phyloP scores from a whole-genome alignment of 2,329 filamentous ascomycete species.

The Pseudocercospora pini-densiflorae region DNA sequence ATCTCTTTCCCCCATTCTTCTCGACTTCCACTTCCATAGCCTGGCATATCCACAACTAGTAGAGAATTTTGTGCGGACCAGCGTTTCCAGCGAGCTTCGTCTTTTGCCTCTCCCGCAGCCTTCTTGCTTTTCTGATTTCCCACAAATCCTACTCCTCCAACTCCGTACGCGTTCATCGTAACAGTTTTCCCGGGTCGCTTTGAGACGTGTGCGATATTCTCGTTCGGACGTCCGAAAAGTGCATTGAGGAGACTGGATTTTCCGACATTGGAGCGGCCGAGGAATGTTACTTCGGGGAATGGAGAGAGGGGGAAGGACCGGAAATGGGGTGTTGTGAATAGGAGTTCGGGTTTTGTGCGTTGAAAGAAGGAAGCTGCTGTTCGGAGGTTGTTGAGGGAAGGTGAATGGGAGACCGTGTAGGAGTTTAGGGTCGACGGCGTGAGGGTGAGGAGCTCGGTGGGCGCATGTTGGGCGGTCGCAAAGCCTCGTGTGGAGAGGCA shows the following conservation, averaged over 20 bases:
- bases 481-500: slow-evolving; percentile 3
- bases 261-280: slow-evolving; percentile 72
- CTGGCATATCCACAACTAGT: slow-evolving; percentile 72
- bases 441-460: slow-evolving; percentile 33
- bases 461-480: slow-evolving; percentile 9
- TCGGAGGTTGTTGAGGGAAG: slow-evolving; percentile 43
- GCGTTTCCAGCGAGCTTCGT: slow-evolving; percentile 37
- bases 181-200: slow-evolving; percentile 65
- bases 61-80: slow-evolving; percentile 49
- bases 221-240: slow-evolving; percentile 53
- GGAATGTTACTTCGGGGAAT: slow-evolving; percentile 67
- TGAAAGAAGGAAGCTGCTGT: slow-evolving; percentile 52
- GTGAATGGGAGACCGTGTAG: slow-evolving; percentile 39
- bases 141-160: slow-evolving; percentile 48
- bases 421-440: slow-evolving; percentile 38
- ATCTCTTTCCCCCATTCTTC: slow-evolving; percentile 69
- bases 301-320: slow-evolving; percentile 59
- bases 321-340: slow-evolving; percentile 66
- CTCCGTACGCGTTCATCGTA: slow-evolving; percentile 69
- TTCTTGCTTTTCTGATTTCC: slow-evolving; percentile 21
- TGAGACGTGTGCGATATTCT: slow-evolving; percentile 58
- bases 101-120: slow-evolving; percentile 24
- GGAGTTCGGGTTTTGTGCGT: slow-evolving; percentile 55
- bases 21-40: slow-evolving; percentile 67
- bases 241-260: slow-evolving; percentile 71